phyloP scores from a whole-genome alignment of 345 rosid species.

The Eucalyptus erythrocorys region DNA sequence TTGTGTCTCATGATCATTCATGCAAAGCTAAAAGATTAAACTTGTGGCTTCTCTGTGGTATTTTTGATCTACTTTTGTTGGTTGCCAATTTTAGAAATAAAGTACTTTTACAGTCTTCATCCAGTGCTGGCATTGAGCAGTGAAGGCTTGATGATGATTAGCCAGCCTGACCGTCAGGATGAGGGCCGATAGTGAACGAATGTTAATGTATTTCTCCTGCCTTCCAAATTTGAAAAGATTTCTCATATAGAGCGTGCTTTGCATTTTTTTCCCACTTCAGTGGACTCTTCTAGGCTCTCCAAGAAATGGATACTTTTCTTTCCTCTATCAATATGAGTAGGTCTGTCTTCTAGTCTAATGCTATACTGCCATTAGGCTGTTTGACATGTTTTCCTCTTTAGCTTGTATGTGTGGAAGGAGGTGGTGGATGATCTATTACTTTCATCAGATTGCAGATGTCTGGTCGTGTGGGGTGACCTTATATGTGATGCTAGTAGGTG shows the following conservation, averaged over 20 bases:
- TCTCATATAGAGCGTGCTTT: background rate
- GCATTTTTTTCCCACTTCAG: background rate
- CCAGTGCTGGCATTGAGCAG: background rate
- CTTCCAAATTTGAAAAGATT: background rate
- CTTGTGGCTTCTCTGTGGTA: background rate
- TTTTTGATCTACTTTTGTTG: background rate
- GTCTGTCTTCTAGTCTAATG: background rate
- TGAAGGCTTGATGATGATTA: background rate
- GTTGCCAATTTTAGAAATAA: background rate
- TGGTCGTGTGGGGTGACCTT: conserved; percentile 98
- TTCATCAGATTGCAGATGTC: conserved; percentile 82
- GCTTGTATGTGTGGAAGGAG: background rate
- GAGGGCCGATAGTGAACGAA: background rate
- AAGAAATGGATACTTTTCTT: background rate
- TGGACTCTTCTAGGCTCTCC: background rate
- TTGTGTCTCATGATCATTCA: background rate
- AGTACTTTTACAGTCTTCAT: background rate
- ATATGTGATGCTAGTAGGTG: conserved; percentile 93
- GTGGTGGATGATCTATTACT: background rate
- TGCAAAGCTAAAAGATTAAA: background rate
- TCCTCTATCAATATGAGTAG: background rate
- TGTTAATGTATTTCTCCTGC: background rate
- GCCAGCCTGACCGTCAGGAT: background rate
- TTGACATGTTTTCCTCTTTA: background rate
- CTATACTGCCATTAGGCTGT: background rate